A percentile compares a stretch with the other conserved stretches of the same genome.
Evolutionary conservation across 345 rosid genomes (phyloP).

Genomic region (Brassica napus): Da-Ae NC_063434.1:2238001-2238500

Average conservation of each 20-base stretch:
- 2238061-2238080: conserved; percentile 67
- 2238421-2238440: not conserved
- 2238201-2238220: conserved; percentile 65
- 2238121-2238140: not conserved
- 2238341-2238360: not conserved
- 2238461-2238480: not conserved
- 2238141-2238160: not conserved
- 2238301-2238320: conserved; percentile 66
- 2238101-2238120: not conserved
- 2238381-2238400: not conserved
- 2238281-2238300: conserved; percentile 55
- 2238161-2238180: conserved; percentile 52
- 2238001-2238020: conserved; percentile 48
- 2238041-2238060: conserved; percentile 51
- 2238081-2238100: not conserved
- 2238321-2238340: conserved; percentile 35
- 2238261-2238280: conserved; percentile 50
- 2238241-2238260: conserved; percentile 45
- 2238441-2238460: not conserved
- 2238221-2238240: conserved; percentile 45
- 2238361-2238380: not conserved
- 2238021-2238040: conserved; percentile 42
- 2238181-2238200: conserved; percentile 61
- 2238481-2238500: not conserved
- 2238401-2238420: not conserved